Evolutionary conservation across 78 protist genomes (phyloP).

Genomic region (Chrysochromulina parva): DNA sequence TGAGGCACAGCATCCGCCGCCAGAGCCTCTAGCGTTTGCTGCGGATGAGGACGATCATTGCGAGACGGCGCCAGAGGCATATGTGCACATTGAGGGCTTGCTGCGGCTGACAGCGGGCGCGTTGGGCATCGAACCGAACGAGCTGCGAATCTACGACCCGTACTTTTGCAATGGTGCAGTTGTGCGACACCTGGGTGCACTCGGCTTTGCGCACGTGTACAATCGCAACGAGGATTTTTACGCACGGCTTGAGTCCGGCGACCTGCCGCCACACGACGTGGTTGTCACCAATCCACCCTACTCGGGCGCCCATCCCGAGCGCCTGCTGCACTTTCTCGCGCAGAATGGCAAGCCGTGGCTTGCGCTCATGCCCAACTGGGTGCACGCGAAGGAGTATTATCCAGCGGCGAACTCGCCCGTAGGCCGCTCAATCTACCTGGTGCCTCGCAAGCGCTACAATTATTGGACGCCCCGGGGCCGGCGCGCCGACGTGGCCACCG

Average conservation of each 20-base stretch:
- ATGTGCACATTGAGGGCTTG: constrained; percentile 1
- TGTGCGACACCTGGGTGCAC: background rate
- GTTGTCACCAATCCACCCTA: constrained; percentile 54
- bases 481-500: background rate
- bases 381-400: background rate
- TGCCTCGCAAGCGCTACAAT: constrained; percentile 17
- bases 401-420: background rate
- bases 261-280: constrained; percentile 15
- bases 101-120: background rate
- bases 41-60: constrained; percentile 1
- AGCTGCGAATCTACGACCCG: constrained; percentile 42
- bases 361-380: constrained; percentile 16
- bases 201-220: constrained; percentile 5
- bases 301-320: constrained; percentile 15
- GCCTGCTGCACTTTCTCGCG: background rate
- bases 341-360: background rate
- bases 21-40: background rate
- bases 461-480: constrained; percentile 27
- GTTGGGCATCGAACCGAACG: background rate
- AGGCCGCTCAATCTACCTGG: background rate
- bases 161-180: constrained; percentile 47
- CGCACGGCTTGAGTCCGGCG: background rate
- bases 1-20: background rate
- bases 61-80: constrained; percentile 36
- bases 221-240: constrained; percentile 44